phyloP scores from a whole-genome alignment of 306 rosid species.

The Fragaria nilgerrensis region DNA sequence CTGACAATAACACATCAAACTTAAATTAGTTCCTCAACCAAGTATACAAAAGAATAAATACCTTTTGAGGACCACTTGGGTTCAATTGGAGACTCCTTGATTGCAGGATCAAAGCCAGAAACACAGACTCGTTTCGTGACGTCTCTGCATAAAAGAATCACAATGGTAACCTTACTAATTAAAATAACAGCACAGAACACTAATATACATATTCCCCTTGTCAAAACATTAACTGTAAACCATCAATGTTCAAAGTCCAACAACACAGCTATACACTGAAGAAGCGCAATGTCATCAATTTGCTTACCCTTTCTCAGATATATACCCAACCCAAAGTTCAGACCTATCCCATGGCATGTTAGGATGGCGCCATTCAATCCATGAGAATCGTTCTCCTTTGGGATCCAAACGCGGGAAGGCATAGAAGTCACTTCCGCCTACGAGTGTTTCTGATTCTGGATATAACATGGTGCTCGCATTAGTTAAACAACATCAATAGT shows the following conservation, averaged over 20 bases:
- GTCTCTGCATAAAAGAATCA: constrained; percentile 51
- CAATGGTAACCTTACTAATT: not conserved
- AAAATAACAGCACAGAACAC: not conserved
- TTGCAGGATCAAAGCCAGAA: constrained; percentile 63
- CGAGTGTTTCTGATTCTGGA: constrained; percentile 69
- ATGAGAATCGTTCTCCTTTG: constrained; percentile 69
- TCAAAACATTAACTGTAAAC: not conserved
- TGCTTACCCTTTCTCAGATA: constrained; percentile 83
- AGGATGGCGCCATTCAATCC: constrained; percentile 98
- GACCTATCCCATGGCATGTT: constrained; percentile 97
- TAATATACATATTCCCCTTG: not conserved
- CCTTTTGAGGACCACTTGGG: constrained; percentile 96
- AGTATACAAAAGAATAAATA: constrained; percentile 15
- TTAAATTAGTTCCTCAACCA: not conserved
- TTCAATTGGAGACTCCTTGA: constrained; percentile 87
- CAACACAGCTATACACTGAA: not conserved
- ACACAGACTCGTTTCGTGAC: constrained; percentile 56
- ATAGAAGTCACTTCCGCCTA: constrained; percentile 84
- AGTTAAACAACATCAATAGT: constrained; percentile 5
- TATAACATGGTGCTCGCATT: constrained; percentile 20
- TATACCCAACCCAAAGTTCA: constrained; percentile 94
- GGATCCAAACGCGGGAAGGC: constrained; percentile 88
- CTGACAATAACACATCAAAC: not conserved
- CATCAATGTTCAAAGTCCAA: not conserved
- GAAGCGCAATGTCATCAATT: constrained; percentile 12